phyloP scores from a whole-genome alignment of 306 rosid genomes.

The Hippophae tibetana region DNA sequence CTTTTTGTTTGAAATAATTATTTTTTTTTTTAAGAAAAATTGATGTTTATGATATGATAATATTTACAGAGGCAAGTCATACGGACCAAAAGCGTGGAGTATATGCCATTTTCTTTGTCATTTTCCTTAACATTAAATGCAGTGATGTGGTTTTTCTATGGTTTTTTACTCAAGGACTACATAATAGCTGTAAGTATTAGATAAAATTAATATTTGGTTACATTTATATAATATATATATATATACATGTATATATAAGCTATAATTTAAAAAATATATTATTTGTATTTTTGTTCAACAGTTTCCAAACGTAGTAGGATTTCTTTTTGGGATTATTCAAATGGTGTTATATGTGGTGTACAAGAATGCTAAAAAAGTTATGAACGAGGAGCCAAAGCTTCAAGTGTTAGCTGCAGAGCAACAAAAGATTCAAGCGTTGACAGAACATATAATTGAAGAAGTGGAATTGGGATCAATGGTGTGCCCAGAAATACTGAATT shows the following conservation, averaged over 20 bases:
- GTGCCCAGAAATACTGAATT: constrained; percentile 25
- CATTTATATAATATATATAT: background rate
- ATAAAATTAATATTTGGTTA: too few species aligned
- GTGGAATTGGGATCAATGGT: constrained; percentile 38
- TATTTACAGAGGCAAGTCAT: constrained; percentile 59
- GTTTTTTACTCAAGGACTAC: constrained; percentile 66
- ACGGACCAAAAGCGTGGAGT: constrained; percentile 71
- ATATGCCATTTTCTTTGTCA: constrained; percentile 79
- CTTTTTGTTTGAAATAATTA: too few species aligned
- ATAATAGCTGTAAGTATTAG: constrained; percentile 63
- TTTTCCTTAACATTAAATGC: constrained; percentile 73
- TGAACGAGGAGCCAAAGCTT: background rate
- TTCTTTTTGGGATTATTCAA: constrained; percentile 71
- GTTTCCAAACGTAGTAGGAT: constrained; percentile 81
- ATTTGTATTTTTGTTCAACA: constrained; percentile 12
- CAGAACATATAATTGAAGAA: constrained; percentile 56
- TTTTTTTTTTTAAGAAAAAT: too few species aligned
- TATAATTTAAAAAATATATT: too few species aligned
- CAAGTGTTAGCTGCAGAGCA: constrained; percentile 4
- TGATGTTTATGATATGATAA: background rate
- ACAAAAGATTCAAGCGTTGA: constrained; percentile 49
- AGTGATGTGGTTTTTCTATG: constrained; percentile 94
- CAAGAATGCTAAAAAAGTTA: constrained; percentile 40
- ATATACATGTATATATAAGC: too few species aligned
- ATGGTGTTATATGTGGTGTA: constrained; percentile 60